A percentile compares a stretch with the other conserved stretches of the same genome.
Evolutionary conservation across 371 early-diverging fungal genomes (phyloP).

Genomic region (Lichtheimia hyalospora): DNA sequence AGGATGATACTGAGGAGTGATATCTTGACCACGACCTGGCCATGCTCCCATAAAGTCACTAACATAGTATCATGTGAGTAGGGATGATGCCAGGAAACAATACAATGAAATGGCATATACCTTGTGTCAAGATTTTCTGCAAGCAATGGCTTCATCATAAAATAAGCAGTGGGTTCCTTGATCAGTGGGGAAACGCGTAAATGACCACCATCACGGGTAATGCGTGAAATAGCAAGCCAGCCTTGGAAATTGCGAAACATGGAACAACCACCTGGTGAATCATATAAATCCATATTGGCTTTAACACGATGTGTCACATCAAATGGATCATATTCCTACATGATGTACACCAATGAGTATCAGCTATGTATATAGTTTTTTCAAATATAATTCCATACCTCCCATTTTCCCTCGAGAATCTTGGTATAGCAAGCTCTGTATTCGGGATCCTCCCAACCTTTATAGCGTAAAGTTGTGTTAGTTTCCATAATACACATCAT

Average conservation of each 20-base stretch:
- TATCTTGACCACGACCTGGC: conserved; percentile 36
- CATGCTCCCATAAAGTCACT: conserved; percentile 34
- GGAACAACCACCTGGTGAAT: conserved; percentile 35
- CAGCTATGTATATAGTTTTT: too few relatives aligned
- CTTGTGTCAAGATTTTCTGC: conserved; percentile 23
- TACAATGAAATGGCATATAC: conserved; percentile 5
- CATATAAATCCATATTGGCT: conserved; percentile 40
- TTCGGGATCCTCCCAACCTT: conserved; percentile 34
- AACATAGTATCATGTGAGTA: too few relatives aligned
- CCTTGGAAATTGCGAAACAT: conserved; percentile 48
- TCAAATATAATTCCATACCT: conserved; percentile 14
- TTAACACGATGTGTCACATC: conserved; percentile 42
- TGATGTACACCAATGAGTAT: not conserved
- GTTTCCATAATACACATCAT: too few relatives aligned
- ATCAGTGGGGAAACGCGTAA: conserved; percentile 41
- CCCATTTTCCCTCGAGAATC: conserved; percentile 26
- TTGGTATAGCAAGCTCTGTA: conserved; percentile 26
- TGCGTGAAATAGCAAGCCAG: conserved; percentile 40
- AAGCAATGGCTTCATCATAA: conserved; percentile 40
- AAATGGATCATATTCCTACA: conserved; percentile 32
- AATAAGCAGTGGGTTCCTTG: conserved; percentile 38
- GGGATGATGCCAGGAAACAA: too few relatives aligned
- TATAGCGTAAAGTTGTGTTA: too few relatives aligned
- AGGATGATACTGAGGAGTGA: conserved; percentile 28
- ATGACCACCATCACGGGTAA: conserved; percentile 33